Conservation (phyloP, 495 filamentous ascomycete genomes). For the Neurospora sp. region DNA sequence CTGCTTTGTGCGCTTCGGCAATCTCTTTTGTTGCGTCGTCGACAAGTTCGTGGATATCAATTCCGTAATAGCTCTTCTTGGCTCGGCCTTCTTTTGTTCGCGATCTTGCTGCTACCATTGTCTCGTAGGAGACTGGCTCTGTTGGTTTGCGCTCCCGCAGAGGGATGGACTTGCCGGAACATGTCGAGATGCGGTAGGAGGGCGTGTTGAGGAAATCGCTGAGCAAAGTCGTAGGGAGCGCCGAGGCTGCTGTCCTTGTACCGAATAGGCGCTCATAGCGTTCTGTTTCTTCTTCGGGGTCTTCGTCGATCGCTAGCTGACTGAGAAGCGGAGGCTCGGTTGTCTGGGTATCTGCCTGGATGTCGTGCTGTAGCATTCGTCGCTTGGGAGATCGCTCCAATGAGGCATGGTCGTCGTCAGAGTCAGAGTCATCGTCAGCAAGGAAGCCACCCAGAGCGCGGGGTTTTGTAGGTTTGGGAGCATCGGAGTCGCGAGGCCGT, state of each 20-base stretch:
- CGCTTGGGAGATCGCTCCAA: slow-evolving; percentile 28
- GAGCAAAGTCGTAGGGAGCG: slow-evolving; percentile 1
- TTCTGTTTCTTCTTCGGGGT: slow-evolving; percentile 14
- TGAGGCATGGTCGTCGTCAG: slow-evolving; percentile 21
- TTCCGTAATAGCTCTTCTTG: slow-evolving; percentile 79
- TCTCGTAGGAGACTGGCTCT: slow-evolving; percentile 49
- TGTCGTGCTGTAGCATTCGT: slow-evolving; percentile 18
- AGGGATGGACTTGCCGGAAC: slow-evolving; percentile 51
- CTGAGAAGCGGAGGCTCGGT: neutral
- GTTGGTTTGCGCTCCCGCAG: slow-evolving; percentile 42
- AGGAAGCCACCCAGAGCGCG: slow-evolving; percentile 33
- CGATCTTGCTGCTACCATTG: slow-evolving; percentile 59
- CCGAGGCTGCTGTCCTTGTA: neutral
- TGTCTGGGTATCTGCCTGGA: neutral
- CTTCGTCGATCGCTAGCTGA: slow-evolving; percentile 9
- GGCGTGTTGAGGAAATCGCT: slow-evolving; percentile 7
- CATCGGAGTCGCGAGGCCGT: slow-evolving; percentile 13
- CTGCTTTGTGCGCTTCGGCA: slow-evolving; percentile 15
- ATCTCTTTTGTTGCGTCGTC: slow-evolving; percentile 52
- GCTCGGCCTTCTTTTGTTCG: slow-evolving; percentile 57
- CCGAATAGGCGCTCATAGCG: slow-evolving; percentile 21
- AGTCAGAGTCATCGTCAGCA: slow-evolving; percentile 36
- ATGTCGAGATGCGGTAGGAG: slow-evolving; percentile 47
- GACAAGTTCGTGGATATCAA: slow-evolving; percentile 75
- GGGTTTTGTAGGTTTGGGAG: slow-evolving; percentile 11